These are phyloP conservation scores for Dimargaris verticillata DNA, from an alignment of 192 early-diverging fungal species.

Conservation along the genomic window DNA sequence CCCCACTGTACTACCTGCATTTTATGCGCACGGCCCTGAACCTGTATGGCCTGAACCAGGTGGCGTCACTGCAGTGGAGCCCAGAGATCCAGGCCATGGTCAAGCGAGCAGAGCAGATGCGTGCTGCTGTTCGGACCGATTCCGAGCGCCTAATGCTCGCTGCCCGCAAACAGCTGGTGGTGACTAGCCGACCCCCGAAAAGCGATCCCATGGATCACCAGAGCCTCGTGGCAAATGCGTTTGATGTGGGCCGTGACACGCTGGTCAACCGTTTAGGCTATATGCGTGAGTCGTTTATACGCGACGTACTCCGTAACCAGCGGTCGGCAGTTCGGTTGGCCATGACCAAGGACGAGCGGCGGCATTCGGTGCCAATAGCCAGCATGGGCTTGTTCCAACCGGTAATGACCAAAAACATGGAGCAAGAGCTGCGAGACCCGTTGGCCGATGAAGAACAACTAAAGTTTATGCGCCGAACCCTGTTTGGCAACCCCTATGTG, in stretches of 20 bases:
- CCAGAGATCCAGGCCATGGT: slow-evolving; percentile 16
- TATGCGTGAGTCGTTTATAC: slow-evolving; percentile 35
- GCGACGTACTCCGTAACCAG: slow-evolving; percentile 26
- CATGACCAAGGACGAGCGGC: slow-evolving; percentile 34
- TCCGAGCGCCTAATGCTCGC: slow-evolving; percentile 11
- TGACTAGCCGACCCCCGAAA: slow-evolving; percentile 16
- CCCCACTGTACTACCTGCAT: slow-evolving; percentile 41
- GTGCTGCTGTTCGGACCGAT: slow-evolving; percentile 18
- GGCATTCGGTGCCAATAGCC: slow-evolving; percentile 47
- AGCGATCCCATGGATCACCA: slow-evolving; percentile 10
- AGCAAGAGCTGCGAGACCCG: slow-evolving; percentile 42
- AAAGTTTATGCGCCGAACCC: slow-evolving; percentile 33
- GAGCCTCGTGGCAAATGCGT: slow-evolving; percentile 33
- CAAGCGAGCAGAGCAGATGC: slow-evolving; percentile 16
- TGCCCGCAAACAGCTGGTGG: slow-evolving; percentile 14
- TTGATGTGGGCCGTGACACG: slow-evolving; percentile 42
- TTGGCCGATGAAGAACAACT: slow-evolving; percentile 44
- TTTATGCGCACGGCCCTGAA: slow-evolving; percentile 32
- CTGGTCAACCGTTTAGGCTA: slow-evolving; percentile 33
- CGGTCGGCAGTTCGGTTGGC: slow-evolving; percentile 12
- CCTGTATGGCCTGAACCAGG: slow-evolving; percentile 20
- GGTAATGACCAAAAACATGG: slow-evolving; percentile 32
- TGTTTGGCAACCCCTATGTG: slow-evolving; percentile 66
- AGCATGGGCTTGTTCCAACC: slow-evolving; percentile 53
- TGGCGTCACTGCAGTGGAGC: slow-evolving; percentile 6